A percentile compares a stretch with the other conserved stretches of the same genome.
Conservation (phyloP, 306 rosid species). For the Biancaea sappan region DNA sequence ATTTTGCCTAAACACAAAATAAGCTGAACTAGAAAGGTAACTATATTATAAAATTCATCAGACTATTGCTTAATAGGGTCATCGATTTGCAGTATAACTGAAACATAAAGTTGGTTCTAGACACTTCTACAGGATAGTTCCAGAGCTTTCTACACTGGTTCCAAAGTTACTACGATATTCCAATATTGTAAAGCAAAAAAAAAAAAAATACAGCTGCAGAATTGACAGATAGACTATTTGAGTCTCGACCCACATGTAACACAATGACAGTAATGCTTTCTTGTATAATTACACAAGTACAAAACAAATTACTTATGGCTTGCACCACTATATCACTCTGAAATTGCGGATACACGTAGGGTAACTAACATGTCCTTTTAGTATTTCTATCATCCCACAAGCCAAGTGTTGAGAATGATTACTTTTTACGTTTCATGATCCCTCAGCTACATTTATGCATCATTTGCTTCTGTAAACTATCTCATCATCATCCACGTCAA, state of each 20-base stretch:
- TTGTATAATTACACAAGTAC: slow-evolving; percentile 28
- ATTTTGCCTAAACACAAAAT: background rate
- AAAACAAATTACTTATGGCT: slow-evolving; percentile 18
- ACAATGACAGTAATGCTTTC: slow-evolving; percentile 1
- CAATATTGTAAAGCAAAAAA: background rate
- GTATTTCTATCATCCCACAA: slow-evolving; percentile 28
- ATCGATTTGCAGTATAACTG: background rate
- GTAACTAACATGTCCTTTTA: slow-evolving; percentile 3
- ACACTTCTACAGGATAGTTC: background rate
- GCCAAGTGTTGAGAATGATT: slow-evolving; percentile 2
- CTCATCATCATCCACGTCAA: slow-evolving; percentile 93
- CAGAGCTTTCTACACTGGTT: background rate
- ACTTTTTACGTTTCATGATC: slow-evolving; percentile 20
- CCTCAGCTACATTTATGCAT: slow-evolving; percentile 7
- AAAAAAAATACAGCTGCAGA: background rate
- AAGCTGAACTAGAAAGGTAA: too few species aligned
- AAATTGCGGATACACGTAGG: slow-evolving; percentile 10
- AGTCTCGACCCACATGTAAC: slow-evolving; percentile 26
- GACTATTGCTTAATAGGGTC: too few species aligned
- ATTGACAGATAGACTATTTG: slow-evolving; percentile 15
- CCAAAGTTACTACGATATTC: slow-evolving; percentile 5
- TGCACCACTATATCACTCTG: slow-evolving; percentile 28
- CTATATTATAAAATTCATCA: too few species aligned
- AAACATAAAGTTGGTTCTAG: background rate
- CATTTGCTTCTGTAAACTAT: slow-evolving; percentile 79